phyloP scores from a whole-genome alignment of 2,329 filamentous ascomycete species.

The Paraphoma chrysanthemicola region DNA sequence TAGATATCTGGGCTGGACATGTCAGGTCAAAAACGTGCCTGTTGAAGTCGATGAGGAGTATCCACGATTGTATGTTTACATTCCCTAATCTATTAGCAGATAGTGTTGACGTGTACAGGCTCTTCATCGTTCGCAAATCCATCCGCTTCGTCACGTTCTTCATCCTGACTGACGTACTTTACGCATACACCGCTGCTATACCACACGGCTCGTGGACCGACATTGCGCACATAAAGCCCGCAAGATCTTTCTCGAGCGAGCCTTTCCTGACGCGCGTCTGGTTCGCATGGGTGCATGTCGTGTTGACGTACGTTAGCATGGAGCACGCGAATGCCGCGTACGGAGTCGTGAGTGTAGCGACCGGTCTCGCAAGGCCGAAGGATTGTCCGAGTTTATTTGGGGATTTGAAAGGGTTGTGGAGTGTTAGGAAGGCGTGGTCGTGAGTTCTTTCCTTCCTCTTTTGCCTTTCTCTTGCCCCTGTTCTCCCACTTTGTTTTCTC shows the following conservation, averaged over 20 bases:
- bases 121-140: conserved; percentile 27
- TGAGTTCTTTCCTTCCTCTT: conserved; percentile 12
- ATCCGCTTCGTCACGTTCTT: conserved; percentile 19
- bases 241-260: background rate
- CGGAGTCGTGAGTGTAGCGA: conserved; percentile 22
- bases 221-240: conserved; percentile 11
- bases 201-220: conserved; percentile 31
- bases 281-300: conserved; percentile 27
- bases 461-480: no score
- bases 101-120: conserved; percentile 9
- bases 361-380: conserved; percentile 23
- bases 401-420: conserved; percentile 20
- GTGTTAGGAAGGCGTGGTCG: conserved; percentile 32
- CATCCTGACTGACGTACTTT: conserved; percentile 14
- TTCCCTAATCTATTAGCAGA: background rate
- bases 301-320: conserved; percentile 22
- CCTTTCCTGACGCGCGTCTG: conserved; percentile 20
- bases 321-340: conserved; percentile 18
- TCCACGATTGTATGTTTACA: conserved; percentile 24
- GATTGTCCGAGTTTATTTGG: conserved; percentile 37
- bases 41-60: conserved; percentile 23
- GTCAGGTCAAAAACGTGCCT: conserved; percentile 36
- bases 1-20: conserved; percentile 34
- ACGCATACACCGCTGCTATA: conserved; percentile 24
- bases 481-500: background rate